These are phyloP conservation scores for Dysphania ambrosioides DNA, from an alignment of 148 eudicot genomes.

Conservation along the genomic window DNA sequence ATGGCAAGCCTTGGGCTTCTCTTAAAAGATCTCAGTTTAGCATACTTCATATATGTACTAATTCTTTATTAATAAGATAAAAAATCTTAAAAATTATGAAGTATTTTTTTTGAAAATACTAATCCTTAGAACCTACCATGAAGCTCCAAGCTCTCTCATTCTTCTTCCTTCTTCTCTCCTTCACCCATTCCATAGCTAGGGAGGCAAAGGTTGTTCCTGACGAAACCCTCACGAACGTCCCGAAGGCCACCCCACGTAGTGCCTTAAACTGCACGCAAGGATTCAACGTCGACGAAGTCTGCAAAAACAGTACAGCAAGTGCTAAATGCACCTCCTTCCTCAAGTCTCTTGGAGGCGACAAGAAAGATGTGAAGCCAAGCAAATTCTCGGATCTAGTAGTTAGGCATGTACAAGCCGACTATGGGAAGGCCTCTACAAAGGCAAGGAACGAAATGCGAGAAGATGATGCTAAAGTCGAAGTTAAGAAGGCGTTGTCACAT, in stretches of 20 bases:
- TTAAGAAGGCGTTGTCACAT: conserved; percentile 23
- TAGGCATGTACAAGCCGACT: conserved; percentile 15
- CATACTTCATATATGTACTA: background rate
- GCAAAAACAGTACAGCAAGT: conserved; percentile 3
- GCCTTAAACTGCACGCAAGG: background rate
- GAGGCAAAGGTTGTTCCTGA: background rate
- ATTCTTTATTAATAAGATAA: background rate
- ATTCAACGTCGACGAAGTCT: conserved; percentile 11
- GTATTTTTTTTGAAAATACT: background rate
- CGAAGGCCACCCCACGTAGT: background rate
- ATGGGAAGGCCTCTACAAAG: conserved; percentile 13
- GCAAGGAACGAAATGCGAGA: conserved; percentile 27
- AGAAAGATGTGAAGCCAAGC: background rate
- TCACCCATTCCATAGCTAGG: conserved; percentile 6
- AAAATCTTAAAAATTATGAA: background rate
- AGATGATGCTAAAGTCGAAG: conserved; percentile 6
- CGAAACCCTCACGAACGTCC: conserved; percentile 8
- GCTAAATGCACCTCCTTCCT: conserved; percentile 8
- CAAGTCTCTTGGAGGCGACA: conserved; percentile 16
- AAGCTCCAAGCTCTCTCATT: conserved; percentile 10
- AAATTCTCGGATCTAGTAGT: conserved; percentile 19
- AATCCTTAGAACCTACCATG: conserved; percentile 3
- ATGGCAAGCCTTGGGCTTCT: conserved; percentile 24
- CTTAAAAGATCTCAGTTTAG: conserved; percentile 10
- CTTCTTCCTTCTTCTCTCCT: conserved; percentile 13